Base-by-base conservation (phyloP, 2,329 filamentous ascomycete genomes). In the Fusarium oligoseptatum region DNA sequence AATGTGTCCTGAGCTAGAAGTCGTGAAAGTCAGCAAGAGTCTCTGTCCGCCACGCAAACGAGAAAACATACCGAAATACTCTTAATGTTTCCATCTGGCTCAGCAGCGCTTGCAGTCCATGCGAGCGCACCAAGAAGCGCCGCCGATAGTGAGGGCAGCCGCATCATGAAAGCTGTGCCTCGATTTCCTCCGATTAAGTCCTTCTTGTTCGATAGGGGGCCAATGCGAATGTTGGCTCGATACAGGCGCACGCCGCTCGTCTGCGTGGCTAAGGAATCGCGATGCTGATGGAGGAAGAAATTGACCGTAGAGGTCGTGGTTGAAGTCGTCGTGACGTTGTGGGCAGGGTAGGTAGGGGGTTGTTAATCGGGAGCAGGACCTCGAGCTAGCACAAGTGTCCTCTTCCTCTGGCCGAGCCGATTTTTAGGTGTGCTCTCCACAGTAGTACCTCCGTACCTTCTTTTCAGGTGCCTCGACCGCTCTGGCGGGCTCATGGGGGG, bases 1-100 rank as follows among this genome's bases (percentile, higher is more conserved):
- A 96, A 85, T 98, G 95, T 80, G 95, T 97, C 81, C 94, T 92
- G 81, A 98, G 88, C 94, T 97, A 68, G 52, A 83, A 71, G 71
- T 67, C 67, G 73, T 65, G 34, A 70, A 64, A 43, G 68, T 80
- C 65, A 79, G 77, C 71, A 72, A 70, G 60, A 64, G 52, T 20
- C 20, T 36, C 24, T 24, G 56, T 29, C 14, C 37, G 43, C 37
- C 60, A 32, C 11, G 34, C 34, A 29, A n/a, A 58, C 32, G 36
- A 24, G 32, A 15, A 58, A 37, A 79, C 85, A 70, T 82, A 88
- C 86, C 81, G 84, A 82, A 77, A 89, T 88, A 82, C 86, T 88
- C 83, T 87, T 88, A 75, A 88, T 82, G 43, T 87, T 90, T 5
- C 73, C 73, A 73, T 87, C 75, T 71, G 87, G 87, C 57, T 85